These are phyloP conservation scores for Oenanthe javanica DNA, from an alignment of 140 eudicot species.

Conservation along the genomic window DNA sequence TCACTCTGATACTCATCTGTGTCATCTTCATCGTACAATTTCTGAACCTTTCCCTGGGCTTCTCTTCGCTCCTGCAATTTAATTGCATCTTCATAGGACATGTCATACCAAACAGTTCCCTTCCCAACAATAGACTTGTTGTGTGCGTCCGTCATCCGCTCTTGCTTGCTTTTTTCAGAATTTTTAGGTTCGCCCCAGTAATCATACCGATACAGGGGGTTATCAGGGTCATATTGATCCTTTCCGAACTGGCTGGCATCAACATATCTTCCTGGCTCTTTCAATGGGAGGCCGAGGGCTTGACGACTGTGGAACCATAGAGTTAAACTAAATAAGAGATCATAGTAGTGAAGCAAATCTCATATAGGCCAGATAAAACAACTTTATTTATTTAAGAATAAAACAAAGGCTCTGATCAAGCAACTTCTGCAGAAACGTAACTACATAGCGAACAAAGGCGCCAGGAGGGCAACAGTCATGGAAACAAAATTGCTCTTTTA, in stretches of 20 bases:
- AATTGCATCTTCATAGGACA: conserved; percentile 81
- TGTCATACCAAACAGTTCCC: conserved; percentile 72
- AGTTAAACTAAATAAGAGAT: neutral
- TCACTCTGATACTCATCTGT: conserved; percentile 12
- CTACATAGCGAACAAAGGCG: neutral
- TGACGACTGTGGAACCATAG: conserved; percentile 52
- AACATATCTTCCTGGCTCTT: conserved; percentile 81
- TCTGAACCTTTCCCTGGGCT: conserved; percentile 35
- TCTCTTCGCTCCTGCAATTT: conserved; percentile 38
- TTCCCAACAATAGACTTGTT: conserved; percentile 88
- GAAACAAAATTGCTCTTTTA: neutral
- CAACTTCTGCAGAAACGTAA: neutral
- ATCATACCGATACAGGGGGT: conserved; percentile 75
- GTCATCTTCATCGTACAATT: conserved; percentile 40
- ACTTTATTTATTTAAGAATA: neutral
- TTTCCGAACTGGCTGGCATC: conserved; percentile 62
- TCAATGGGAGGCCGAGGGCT: conserved; percentile 83
- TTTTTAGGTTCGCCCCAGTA: conserved; percentile 99
- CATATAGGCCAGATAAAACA: neutral
- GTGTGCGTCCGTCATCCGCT: conserved; percentile 67
- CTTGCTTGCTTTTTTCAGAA: conserved; percentile 77
- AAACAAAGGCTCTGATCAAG: neutral
- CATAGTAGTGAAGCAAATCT: neutral
- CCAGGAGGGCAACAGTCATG: neutral
- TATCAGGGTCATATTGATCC: conserved; percentile 75